Percentiles rank a stretch among this genome's conserved stretches.
Evolutionary conservation across 2,329 filamentous ascomycete genomes (phyloP).

Genomic region (Penicillium thymicola): DNA sequence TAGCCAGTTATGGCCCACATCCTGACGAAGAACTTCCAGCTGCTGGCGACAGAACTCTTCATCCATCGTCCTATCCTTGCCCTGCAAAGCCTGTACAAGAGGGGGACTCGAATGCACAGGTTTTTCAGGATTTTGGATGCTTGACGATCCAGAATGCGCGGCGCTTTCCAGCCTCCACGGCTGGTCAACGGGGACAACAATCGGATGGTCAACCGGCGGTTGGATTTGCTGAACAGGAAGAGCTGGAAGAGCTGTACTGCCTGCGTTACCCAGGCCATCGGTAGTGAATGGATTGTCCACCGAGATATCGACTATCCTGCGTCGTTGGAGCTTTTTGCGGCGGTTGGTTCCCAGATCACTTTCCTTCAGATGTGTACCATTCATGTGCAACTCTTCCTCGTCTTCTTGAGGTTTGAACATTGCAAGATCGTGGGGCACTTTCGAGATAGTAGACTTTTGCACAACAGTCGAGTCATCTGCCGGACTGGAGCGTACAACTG

Average conservation of each 20-base stretch:
- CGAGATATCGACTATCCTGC: conserved; percentile 58
- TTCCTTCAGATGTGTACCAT: conserved; percentile 22
- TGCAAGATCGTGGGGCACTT: conserved; percentile 11
- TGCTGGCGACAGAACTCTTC: conserved; percentile 83
- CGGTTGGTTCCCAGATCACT: conserved; percentile 34
- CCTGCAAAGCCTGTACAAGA: conserved; percentile 24
- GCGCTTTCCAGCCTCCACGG: conserved; percentile 33
- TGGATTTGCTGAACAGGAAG: conserved; percentile 31
- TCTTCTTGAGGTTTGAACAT: conserved; percentile 14
- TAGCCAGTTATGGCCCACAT: conserved; percentile 84
- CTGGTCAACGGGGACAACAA: conserved; percentile 26
- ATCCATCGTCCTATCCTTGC: conserved; percentile 45
- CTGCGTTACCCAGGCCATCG: conserved; percentile 31
- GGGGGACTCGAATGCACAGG: conserved; percentile 17
- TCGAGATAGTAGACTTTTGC: conserved; percentile 56
- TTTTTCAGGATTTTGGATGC: conserved; percentile 21
- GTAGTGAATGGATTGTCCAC: conserved; percentile 39
- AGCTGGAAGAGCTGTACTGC: conserved; percentile 29
- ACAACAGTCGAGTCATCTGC: conserved; percentile 64
- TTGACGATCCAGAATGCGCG: conserved; percentile 27
- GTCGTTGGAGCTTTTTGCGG: conserved; percentile 51
- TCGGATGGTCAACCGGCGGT: conserved; percentile 26
- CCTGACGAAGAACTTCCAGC: conserved; percentile 78
- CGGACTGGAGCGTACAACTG: conserved; percentile 68
- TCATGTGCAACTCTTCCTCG: conserved; percentile 13